Percentiles rank a stretch among this genome's conserved stretches.
Conservation (phyloP, 2,329 filamentous ascomycete genomes). For the Aureobasidium lini region DNA sequence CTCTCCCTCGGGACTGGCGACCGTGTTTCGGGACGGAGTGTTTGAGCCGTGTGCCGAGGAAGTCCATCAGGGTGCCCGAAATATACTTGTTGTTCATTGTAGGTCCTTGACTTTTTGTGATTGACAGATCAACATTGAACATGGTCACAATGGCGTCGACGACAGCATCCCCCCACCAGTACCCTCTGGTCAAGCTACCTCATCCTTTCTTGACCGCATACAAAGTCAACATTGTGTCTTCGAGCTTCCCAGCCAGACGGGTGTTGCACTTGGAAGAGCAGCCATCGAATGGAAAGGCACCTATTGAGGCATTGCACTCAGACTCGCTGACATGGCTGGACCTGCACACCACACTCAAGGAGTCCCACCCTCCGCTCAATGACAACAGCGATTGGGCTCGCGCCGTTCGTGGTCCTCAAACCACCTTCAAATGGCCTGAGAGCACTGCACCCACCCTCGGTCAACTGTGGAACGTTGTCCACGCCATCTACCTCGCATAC, state of each 20-base stretch:
- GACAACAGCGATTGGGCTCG: slow-evolving; percentile 36
- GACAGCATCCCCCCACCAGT: background rate
- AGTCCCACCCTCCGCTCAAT: slow-evolving; percentile 22
- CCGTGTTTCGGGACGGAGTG: background rate
- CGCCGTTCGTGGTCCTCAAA: slow-evolving; percentile 36
- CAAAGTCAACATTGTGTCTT: slow-evolving; percentile 27
- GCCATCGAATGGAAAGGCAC: slow-evolving; percentile 25
- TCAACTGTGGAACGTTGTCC: slow-evolving; percentile 42
- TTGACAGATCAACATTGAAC: background rate
- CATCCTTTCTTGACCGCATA: slow-evolving; percentile 42
- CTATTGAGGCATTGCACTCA: slow-evolving; percentile 33
- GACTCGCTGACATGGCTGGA: slow-evolving; percentile 33
- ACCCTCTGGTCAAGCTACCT: slow-evolving; percentile 35
- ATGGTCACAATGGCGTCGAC: background rate
- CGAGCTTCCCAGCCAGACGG: slow-evolving; percentile 24
- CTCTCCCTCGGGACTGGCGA: background rate
- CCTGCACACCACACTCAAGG: slow-evolving; percentile 22
- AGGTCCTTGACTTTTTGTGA: background rate
- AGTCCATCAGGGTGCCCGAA: slow-evolving; percentile 3
- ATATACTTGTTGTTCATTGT: background rate
- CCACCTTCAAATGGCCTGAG: slow-evolving; percentile 36
- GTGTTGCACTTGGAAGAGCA: slow-evolving; percentile 31
- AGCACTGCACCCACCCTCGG: slow-evolving; percentile 33
- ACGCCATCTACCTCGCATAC: slow-evolving; percentile 38
- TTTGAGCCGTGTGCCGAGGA: background rate